These are phyloP conservation scores for Albophoma yamanashiensis DNA, from an alignment of 2,329 filamentous ascomycete genomes.

Conservation along the genomic window DNA sequence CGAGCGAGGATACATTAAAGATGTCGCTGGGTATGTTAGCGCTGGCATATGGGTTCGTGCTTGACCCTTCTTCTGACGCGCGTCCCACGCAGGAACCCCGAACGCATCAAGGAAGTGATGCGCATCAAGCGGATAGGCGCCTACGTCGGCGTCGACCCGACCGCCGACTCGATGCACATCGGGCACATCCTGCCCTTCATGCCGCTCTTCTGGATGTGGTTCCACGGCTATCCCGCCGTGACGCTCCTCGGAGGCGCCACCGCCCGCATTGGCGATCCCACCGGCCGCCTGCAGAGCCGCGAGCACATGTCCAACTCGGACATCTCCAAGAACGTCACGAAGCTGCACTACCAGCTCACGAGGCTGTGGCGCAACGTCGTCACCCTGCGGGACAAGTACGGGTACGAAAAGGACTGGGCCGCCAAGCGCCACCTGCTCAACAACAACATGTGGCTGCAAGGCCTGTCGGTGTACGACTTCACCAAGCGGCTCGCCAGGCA, in stretches of 20 bases:
- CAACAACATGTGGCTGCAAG: conserved; percentile 77
- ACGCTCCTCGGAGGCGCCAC: conserved; percentile 66
- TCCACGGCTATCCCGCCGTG: conserved; percentile 59
- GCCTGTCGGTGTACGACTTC: conserved; percentile 61
- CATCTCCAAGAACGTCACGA: conserved; percentile 52
- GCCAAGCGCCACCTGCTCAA: conserved; percentile 63
- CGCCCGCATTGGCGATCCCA: conserved; percentile 69
- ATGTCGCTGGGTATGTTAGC: conserved; percentile 57
- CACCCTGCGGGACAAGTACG: conserved; percentile 50
- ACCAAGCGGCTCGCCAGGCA: conserved; percentile 61
- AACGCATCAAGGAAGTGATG: conserved; percentile 52
- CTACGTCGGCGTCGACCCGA: conserved; percentile 77
- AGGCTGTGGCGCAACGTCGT: conserved; percentile 68
- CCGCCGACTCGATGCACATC: conserved; percentile 67
- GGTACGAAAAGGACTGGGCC: conserved; percentile 50
- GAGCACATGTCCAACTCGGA: conserved; percentile 38
- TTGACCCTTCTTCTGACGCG: conserved; percentile 1
- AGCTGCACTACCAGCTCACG: conserved; percentile 59
- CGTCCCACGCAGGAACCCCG: conserved; percentile 24
- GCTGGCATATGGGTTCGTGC: background rate
- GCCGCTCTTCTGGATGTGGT: conserved; percentile 76
- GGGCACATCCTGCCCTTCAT: conserved; percentile 75
- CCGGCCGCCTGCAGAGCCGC: conserved; percentile 53
- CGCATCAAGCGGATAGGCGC: conserved; percentile 55
- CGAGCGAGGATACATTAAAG: conserved; percentile 63